These are phyloP conservation scores for Meira miltonrushii DNA, from an alignment of 1,284 basidiomycete species.

Conservation along the genomic window DNA sequence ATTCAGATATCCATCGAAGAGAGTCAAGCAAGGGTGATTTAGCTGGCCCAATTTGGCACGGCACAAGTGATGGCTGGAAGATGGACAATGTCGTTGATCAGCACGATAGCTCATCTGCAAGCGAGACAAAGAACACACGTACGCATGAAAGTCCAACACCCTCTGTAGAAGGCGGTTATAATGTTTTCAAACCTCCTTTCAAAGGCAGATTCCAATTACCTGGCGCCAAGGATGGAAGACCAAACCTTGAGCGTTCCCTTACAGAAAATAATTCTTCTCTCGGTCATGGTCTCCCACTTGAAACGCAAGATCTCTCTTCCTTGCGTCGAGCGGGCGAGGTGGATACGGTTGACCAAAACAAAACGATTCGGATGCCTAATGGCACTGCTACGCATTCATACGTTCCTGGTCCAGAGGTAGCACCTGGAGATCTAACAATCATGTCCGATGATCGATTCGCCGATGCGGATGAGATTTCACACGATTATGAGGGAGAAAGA, in stretches of 20 bases:
- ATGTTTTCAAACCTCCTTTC: constrained; percentile 43
- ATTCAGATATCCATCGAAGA: constrained; percentile 8
- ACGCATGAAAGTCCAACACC: constrained; percentile 24
- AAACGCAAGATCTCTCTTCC: no score
- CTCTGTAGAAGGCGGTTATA: constrained; percentile 44
- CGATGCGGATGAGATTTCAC: constrained; percentile 14
- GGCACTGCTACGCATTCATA: no score
- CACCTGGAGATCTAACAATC: background rate
- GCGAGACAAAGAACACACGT: no score
- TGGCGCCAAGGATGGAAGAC: no score
- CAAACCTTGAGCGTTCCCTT: no score
- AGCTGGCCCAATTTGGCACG: constrained; percentile 15
- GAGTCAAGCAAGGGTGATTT: background rate
- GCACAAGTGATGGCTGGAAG: constrained; percentile 33
- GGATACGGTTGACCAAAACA: no score
- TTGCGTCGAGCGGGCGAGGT: no score
- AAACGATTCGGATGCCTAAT: no score
- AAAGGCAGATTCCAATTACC: constrained; percentile 1
- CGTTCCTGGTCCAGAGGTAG: no score
- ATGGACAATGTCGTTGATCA: constrained; percentile 12
- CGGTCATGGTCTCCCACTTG: no score
- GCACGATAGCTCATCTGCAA: no score
- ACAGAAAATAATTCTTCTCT: no score
- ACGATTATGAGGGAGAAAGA: background rate
- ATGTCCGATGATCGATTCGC: constrained; percentile 13